Percentiles rank a stretch among this genome's conserved stretches.
phyloP scores from a whole-genome alignment of 768 basidiomycete genomes.

The Hericium erinaceus region DNA sequence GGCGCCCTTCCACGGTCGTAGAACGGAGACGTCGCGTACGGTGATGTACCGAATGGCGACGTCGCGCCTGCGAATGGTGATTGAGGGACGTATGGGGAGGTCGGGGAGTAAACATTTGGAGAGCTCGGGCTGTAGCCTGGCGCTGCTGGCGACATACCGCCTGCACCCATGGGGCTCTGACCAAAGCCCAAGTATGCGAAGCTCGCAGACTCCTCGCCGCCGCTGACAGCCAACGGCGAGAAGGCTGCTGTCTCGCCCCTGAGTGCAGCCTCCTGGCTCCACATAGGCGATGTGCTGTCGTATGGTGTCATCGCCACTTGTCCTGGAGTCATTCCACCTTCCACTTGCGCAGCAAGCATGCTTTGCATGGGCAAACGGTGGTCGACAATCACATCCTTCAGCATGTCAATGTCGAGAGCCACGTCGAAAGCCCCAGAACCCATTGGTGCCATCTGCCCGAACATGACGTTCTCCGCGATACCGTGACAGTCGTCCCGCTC shows the following conservation, averaged over 20 bases:
- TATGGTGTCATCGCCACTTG: slow-evolving; percentile 96
- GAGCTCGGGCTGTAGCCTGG: slow-evolving; percentile 89
- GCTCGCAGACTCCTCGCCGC: slow-evolving; percentile 69
- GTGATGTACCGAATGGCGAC: slow-evolving; percentile 74
- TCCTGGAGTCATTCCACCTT: slow-evolving; percentile 86
- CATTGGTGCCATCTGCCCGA: slow-evolving; percentile 99
- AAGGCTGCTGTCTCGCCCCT: slow-evolving; percentile 85
- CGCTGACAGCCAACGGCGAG: slow-evolving; percentile 85
- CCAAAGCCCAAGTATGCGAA: slow-evolving; percentile 73
- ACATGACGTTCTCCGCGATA: slow-evolving; percentile 98
- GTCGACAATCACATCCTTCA: slow-evolving; percentile 97
- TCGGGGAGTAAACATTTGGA: slow-evolving; percentile 81
- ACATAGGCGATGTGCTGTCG: slow-evolving; percentile 82
- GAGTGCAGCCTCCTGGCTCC: slow-evolving; percentile 57
- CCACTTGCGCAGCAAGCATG: slow-evolving; percentile 67
- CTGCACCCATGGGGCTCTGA: slow-evolving; percentile 79
- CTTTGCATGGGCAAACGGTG: slow-evolving; percentile 83
- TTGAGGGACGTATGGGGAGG: slow-evolving; percentile 82
- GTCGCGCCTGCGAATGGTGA: slow-evolving; percentile 79
- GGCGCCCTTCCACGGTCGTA: slow-evolving; percentile 55
- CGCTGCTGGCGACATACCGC: slow-evolving; percentile 82
- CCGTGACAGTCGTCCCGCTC: slow-evolving; percentile 98
- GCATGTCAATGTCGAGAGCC: slow-evolving; percentile 92
- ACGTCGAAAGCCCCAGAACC: slow-evolving; percentile 96
- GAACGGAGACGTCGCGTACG: slow-evolving; percentile 81